Evolutionary conservation across 495 filamentous ascomycete species (phyloP).

Genomic region (Oidiodendron maius): DNA sequence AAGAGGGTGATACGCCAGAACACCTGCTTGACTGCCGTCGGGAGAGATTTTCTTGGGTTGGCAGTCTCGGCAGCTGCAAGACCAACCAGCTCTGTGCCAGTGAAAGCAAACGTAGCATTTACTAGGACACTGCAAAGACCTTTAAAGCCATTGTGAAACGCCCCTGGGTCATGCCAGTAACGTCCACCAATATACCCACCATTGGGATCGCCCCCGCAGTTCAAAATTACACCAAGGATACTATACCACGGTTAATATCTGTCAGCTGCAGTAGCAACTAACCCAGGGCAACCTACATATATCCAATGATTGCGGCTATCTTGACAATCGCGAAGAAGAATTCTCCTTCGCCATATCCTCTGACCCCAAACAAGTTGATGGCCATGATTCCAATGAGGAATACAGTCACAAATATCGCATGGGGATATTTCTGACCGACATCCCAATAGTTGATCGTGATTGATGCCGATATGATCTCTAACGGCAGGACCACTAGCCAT

Average conservation of each 20-base stretch:
- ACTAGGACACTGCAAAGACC: slow-evolving; percentile 92
- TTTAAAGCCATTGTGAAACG: slow-evolving; percentile 90
- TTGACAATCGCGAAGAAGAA: slow-evolving; percentile 86
- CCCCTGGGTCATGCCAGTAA: slow-evolving; percentile 80
- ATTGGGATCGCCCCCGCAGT: slow-evolving; percentile 64
- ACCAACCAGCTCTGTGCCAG: slow-evolving; percentile 90
- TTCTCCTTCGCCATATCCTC: slow-evolving; percentile 86
- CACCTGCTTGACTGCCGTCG: slow-evolving; percentile 84
- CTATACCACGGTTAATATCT: background rate
- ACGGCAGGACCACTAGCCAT: slow-evolving; percentile 82
- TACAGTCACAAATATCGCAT: slow-evolving; percentile 79
- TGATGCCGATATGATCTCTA: slow-evolving; percentile 87
- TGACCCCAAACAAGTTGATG: slow-evolving; percentile 85
- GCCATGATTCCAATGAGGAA: slow-evolving; percentile 67
- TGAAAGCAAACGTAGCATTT: slow-evolving; percentile 86
- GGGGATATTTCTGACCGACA: slow-evolving; percentile 41
- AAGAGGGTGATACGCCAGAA: slow-evolving; percentile 94
- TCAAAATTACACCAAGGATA: slow-evolving; percentile 73
- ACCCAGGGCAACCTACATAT: slow-evolving; percentile 55
- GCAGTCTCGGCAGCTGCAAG: slow-evolving; percentile 83
- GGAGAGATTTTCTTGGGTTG: slow-evolving; percentile 81
- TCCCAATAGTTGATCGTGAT: slow-evolving; percentile 89
- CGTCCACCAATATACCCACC: slow-evolving; percentile 78
- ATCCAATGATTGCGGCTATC: slow-evolving; percentile 78
- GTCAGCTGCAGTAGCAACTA: background rate